These are phyloP conservation scores for Bothriochloa decipiens DNA, from an alignment of 176 grass and related monocot genomes.

Conservation along the genomic window DNA sequence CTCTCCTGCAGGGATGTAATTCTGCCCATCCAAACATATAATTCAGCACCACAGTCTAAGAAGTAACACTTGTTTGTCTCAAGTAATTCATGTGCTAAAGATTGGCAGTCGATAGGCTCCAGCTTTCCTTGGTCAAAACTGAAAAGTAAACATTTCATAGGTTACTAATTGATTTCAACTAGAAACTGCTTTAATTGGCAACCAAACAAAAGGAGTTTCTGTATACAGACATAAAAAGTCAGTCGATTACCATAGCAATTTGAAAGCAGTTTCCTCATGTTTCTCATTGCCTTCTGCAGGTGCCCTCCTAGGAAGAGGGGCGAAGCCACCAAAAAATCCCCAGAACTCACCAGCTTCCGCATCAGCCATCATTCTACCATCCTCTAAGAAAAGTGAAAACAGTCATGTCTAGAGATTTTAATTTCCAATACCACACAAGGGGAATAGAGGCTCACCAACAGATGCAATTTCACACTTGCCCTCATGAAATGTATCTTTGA, in stretches of 20 bases:
- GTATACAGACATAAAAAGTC: constrained; percentile 18
- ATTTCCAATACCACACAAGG: constrained; percentile 24
- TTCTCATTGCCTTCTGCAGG: constrained; percentile 52
- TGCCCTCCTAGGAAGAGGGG: constrained; percentile 86
- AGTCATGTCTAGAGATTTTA: constrained; percentile 35
- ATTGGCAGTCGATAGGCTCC: constrained; percentile 56
- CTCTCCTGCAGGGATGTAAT: constrained; percentile 85
- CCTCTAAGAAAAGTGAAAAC: constrained; percentile 61
- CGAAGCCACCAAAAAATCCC: constrained; percentile 95
- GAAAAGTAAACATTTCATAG: constrained; percentile 35
- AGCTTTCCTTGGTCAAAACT: constrained; percentile 77
- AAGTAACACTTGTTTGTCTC: constrained; percentile 94
- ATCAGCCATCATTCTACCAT: constrained; percentile 98
- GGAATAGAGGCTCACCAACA: constrained; percentile 71
- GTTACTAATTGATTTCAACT: constrained; percentile 26
- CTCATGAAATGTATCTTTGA: constrained; percentile 95
- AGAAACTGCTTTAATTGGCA: not conserved
- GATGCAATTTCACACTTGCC: constrained; percentile 83
- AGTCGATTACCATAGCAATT: constrained; percentile 62
- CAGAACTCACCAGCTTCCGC: constrained; percentile 97
- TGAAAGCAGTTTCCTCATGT: constrained; percentile 50
- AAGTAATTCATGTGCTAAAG: constrained; percentile 71
- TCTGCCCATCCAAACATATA: constrained; percentile 95
- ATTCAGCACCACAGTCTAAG: constrained; percentile 71
- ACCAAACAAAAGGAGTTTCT: constrained; percentile 8